Conservation (phyloP, 2,329 filamentous ascomycete species). For the Diaporthe batatas region DNA sequence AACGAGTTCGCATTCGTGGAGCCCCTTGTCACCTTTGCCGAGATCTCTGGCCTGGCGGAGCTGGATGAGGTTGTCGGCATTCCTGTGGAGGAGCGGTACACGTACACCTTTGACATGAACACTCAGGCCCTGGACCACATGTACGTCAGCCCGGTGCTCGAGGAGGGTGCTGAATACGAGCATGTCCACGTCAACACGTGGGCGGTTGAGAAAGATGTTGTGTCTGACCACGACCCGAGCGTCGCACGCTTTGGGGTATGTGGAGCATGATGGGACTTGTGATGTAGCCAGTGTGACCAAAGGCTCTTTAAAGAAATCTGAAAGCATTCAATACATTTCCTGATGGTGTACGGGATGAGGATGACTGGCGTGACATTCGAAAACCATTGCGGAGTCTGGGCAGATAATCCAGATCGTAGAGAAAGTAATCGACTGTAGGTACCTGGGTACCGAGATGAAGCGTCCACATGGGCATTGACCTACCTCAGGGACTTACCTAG, state of each 20-base stretch:
- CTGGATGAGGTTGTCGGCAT: constrained; percentile 71
- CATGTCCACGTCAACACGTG: constrained; percentile 81
- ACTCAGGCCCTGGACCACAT: constrained; percentile 79
- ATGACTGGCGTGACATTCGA: too few relatives aligned
- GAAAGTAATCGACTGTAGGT: too few relatives aligned
- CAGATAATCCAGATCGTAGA: too few relatives aligned
- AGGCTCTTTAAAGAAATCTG: neutral
- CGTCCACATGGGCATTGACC: too few relatives aligned
- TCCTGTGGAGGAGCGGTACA: constrained; percentile 72
- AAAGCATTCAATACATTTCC: too few relatives aligned
- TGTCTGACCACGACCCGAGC: constrained; percentile 78
- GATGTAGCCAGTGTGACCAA: neutral
- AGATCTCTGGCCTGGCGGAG: constrained; percentile 69
- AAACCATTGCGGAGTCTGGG: too few relatives aligned
- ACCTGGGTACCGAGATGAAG: neutral
- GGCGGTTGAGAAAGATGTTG: constrained; percentile 67
- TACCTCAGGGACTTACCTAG: neutral
- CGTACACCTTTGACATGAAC: constrained; percentile 78
- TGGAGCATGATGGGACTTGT: constrained; percentile 38
- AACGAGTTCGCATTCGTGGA: constrained; percentile 78
- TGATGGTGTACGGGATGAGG: too few relatives aligned
- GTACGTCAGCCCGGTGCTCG: constrained; percentile 70
- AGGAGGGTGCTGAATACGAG: constrained; percentile 64
- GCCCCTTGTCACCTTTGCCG: constrained; percentile 68
- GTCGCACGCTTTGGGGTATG: constrained; percentile 75